Evolutionary conservation across 1,284 basidiomycete species (phyloP), one percentile per base, ranked within the genome.

Genomic region (Pseudozyma hubeiensis): DNA sequence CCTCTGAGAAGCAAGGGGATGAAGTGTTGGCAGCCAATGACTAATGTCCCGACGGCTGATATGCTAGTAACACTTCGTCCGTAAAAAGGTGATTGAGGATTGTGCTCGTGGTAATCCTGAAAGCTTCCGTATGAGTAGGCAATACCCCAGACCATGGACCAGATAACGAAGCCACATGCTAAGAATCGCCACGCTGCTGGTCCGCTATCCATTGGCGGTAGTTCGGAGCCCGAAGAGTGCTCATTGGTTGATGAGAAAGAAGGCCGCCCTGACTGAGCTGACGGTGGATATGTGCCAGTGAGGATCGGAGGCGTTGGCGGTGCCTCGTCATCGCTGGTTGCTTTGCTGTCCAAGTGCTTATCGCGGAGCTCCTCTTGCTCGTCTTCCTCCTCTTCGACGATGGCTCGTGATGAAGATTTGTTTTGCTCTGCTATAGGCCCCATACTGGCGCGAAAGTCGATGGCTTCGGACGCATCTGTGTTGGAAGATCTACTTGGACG

Each of bases 51-150:
- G 1, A 78, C 71, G 5, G 67, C 71, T 3, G 72, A 78, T 34
- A 65, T 66, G 43, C 60, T 65, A 16, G 68, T 70, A 31, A 64
- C 56, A 35, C 53, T 64, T 24, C 33, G n/a, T 9, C 64, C 61
- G 47, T 77, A 72, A 40, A 77, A 63, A 8, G 72, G 65, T 24
- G 75, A 77, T 31, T 46, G 35, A 0, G 58, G 65, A 11, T 79
- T 54, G 53, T 72, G 66, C 35, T 66, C 43, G 65, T 81, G 81
- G 54, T 78, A 83, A 41, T 78, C 71, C 37, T 81, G 79, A 39
- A 76, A 82, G 50, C 68, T 60, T 31, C 81, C 81, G 49, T 76
- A 82, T 3, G 76, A 64, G 58, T 78, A 72, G 31, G 64, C 55
- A 34, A 62, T 45, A 9, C 75, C 75, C 72, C 72, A 75, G 10